Evolutionary conservation across 176 grass and related monocot species (phyloP).

Genomic region (Tillandsia fasciculata): DNA sequence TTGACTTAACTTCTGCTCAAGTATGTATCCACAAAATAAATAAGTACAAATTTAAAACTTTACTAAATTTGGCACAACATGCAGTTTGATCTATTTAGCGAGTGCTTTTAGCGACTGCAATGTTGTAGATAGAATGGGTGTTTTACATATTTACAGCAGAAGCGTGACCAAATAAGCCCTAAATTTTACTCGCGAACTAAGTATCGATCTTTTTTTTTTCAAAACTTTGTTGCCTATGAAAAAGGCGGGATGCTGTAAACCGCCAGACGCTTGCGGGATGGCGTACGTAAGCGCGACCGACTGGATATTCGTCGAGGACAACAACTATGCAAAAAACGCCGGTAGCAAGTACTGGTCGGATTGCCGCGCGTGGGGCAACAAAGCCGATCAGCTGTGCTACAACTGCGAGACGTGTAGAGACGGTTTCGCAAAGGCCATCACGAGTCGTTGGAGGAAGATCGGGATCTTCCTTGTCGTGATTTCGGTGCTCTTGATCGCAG

Average conservation of each 20-base stretch:
- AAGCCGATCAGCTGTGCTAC: neutral
- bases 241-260: neutral
- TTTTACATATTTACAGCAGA: too few species aligned
- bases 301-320: neutral
- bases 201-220: neutral
- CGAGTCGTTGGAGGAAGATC: neutral
- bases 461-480: neutral
- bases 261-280: conserved; percentile 1
- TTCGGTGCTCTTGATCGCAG: neutral
- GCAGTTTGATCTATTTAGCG: too few species aligned
- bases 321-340: neutral
- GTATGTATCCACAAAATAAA: too few species aligned
- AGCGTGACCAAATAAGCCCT: neutral
- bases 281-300: conserved; percentile 8
- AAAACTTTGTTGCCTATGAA: neutral
- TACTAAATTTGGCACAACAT: too few species aligned
- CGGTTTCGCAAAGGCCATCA: neutral
- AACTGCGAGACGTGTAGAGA: neutral
- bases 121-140: too few species aligned
- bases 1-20: too few species aligned
- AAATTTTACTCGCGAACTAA: neutral
- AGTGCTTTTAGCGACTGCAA: too few species aligned
- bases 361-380: neutral
- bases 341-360: neutral
- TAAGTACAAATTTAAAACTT: too few species aligned